phyloP scores from a whole-genome alignment of 2,329 filamentous ascomycete species.

The Tolypocladium cylindrosporum region DNA sequence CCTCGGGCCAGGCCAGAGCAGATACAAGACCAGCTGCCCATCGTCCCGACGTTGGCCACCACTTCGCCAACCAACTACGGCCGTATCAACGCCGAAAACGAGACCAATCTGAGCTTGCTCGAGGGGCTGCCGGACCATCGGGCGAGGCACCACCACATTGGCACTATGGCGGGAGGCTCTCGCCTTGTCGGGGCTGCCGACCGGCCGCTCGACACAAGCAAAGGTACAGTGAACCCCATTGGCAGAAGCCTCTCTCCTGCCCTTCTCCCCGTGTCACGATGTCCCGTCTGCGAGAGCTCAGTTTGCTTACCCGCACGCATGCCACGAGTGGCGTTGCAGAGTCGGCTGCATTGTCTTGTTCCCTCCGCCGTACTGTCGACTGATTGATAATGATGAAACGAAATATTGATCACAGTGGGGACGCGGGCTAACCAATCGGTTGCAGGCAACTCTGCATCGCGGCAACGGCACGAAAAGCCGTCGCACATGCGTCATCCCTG shows the following conservation, averaged over 20 bases:
- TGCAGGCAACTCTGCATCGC: not conserved
- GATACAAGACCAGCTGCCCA: conserved; percentile 4
- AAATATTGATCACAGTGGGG: not conserved
- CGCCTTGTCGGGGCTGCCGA: not conserved
- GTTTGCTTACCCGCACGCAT: not conserved
- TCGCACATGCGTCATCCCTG: not conserved
- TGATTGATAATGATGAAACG: not conserved
- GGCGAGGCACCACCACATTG: conserved; percentile 1
- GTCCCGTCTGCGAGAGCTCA: not conserved
- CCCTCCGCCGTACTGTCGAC: not conserved
- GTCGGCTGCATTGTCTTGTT: not conserved
- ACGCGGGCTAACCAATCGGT: not conserved
- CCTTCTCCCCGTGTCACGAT: not conserved
- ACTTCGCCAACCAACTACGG: conserved; percentile 18
- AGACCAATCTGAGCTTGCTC: conserved; percentile 21
- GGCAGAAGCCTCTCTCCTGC: not conserved
- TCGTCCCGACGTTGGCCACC: conserved; percentile 7
- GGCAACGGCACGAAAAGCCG: not conserved
- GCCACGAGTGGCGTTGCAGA: too few relatives aligned
- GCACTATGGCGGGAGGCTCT: not conserved
- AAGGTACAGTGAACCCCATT: not conserved
- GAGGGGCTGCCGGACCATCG: conserved; percentile 14
- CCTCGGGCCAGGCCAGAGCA: not conserved
- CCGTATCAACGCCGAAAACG: conserved; percentile 24
- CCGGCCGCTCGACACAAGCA: not conserved